Conservation (phyloP, 2,329 filamentous ascomycete species). For the Colletotrichum endophyticum region DNA sequence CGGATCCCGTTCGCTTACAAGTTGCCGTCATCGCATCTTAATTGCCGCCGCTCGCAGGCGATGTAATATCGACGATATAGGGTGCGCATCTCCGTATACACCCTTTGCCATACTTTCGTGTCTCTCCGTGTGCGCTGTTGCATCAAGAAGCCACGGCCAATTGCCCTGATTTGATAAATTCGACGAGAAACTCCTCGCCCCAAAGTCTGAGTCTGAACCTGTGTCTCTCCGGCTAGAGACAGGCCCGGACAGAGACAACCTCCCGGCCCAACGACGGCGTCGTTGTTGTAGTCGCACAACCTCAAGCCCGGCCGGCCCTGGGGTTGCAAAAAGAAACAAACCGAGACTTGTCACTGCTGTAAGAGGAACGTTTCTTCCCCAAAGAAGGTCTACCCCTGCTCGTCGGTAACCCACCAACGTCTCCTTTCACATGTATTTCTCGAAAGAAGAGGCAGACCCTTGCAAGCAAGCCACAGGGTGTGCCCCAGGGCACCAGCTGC, state of each 20-base stretch:
- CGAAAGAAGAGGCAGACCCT: background rate
- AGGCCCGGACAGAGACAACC: slow-evolving; percentile 11
- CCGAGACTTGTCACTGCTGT: slow-evolving; percentile 9
- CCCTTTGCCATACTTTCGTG: background rate
- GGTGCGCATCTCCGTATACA: background rate
- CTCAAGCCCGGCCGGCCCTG: background rate
- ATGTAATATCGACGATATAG: background rate
- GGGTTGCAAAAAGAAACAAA: slow-evolving; percentile 4
- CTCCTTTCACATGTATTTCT: slow-evolving; percentile 15
- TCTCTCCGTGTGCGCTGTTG: background rate
- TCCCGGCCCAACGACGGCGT: background rate
- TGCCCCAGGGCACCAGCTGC: background rate
- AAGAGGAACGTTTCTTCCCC: slow-evolving; percentile 7
- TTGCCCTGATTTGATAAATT: slow-evolving; percentile 1
- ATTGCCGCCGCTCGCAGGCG: background rate
- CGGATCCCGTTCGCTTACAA: background rate
- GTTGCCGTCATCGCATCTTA: background rate
- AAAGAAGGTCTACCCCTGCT: slow-evolving; percentile 10
- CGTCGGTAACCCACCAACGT: slow-evolving; percentile 4
- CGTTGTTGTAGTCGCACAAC: background rate
- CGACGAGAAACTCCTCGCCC: background rate
- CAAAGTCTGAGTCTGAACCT: slow-evolving; percentile 5
- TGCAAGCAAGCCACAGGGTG: background rate
- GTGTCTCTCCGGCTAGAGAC: slow-evolving; percentile 15
- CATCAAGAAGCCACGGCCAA: slow-evolving; percentile 7